Base-by-base conservation (phyloP, 306 rosid species). In the Pyrus betulifolia region DNA sequence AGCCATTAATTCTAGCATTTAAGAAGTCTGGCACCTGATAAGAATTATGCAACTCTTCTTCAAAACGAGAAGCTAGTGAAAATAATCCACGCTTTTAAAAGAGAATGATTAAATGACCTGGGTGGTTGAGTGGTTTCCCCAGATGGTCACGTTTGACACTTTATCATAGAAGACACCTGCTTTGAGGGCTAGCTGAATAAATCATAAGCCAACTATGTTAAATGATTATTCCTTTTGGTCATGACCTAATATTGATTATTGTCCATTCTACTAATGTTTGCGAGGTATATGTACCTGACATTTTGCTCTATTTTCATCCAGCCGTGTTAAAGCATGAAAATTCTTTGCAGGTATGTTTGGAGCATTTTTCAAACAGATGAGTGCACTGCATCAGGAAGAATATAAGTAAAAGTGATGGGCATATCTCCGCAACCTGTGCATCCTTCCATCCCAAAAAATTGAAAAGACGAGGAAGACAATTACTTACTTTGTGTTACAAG, bases 61-160 rank as follows among this genome's bases (percentile, higher is more conserved):
- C 71, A 30, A 76, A 72, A 83, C 71, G 35, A 71, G 68, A 75
- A 75, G 51, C 38, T 31, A 14, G 77, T 57, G 46, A 35, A 44
- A 25, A 75, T 59, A 57, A 40, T 81, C 40, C 63, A 67, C 3
- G 49, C 12, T 51, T 18, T 76, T 23, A 76, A 59, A 54, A 74
- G 25, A 63, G 54, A 68, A 59, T 71, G 67, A 58, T 72, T 79
- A 79, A 61, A 57, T 81, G 54, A 94, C 98, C 93, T 95, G 99
- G 81, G 99, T 95, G 71, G 97, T 95, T 64, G 99, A 95, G 86
- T 95, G 99, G 86, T 95, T 95, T 72, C 97, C 99, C 99, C 99
- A 95, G 60, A 95, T 92, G 25, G 99, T 95, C 93, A 86, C 13
- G 62, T 95, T 92, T 55, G 97, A 95, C 67, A 95, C 99, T 86